Conservation (phyloP, 306 rosid species). For the Comarum palustre region DNA sequence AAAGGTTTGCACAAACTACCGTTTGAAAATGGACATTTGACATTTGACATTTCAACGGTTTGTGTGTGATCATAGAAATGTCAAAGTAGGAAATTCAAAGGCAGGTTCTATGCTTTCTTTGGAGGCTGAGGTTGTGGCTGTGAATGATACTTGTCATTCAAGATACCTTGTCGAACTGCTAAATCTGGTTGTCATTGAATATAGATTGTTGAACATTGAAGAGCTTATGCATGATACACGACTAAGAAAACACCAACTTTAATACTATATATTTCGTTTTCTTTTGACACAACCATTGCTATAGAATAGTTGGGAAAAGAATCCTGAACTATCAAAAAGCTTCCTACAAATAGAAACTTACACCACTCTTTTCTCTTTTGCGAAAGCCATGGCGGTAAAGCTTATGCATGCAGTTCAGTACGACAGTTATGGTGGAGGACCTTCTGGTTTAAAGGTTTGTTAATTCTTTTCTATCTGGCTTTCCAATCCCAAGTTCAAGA, state of each 20-base stretch:
- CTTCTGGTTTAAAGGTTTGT: constrained; percentile 50
- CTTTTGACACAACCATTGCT: background rate
- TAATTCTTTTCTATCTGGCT: background rate
- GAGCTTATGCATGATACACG: background rate
- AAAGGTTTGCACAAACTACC: background rate
- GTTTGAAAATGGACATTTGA: background rate
- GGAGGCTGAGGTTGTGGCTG: background rate
- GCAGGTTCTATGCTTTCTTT: background rate
- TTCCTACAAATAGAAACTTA: background rate
- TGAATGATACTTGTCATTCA: background rate
- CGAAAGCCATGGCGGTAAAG: constrained; percentile 33
- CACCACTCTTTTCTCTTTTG: background rate
- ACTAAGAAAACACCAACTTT: background rate
- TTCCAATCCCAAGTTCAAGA: background rate
- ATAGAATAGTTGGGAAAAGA: too few relatives aligned
- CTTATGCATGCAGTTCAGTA: constrained; percentile 70
- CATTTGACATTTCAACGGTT: background rate
- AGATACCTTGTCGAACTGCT: background rate
- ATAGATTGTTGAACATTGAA: background rate
- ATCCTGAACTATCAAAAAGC: too few relatives aligned
- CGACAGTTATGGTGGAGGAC: constrained; percentile 58
- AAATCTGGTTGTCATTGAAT: background rate
- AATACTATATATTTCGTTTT: too few relatives aligned
- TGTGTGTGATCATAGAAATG: background rate
- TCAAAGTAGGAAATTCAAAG: background rate